Evolutionary conservation across 306 rosid genomes (phyloP).

Genomic region (Argentina anserina): DNA sequence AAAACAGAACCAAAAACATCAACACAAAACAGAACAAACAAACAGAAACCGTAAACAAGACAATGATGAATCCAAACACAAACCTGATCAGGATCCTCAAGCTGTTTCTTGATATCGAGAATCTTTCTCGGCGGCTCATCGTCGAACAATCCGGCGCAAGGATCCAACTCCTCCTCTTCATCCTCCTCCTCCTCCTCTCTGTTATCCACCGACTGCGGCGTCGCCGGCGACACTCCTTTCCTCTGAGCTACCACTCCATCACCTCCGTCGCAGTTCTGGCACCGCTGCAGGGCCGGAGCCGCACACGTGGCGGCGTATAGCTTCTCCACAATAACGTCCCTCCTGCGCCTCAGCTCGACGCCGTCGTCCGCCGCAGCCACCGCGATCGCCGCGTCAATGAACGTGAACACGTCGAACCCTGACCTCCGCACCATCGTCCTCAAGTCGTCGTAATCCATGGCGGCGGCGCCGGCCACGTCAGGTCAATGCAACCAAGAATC

Average conservation of each 20-base stretch:
- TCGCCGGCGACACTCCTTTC: constrained; percentile 46
- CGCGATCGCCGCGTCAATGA: constrained; percentile 79
- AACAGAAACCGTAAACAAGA: neutral
- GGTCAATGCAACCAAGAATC: neutral
- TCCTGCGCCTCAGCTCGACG: constrained; percentile 56
- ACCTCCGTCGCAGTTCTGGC: constrained; percentile 43
- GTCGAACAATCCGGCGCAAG: constrained; percentile 68
- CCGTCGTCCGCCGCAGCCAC: constrained; percentile 68
- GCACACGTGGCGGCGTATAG: constrained; percentile 49
- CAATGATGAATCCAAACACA: neutral
- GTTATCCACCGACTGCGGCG: constrained; percentile 53
- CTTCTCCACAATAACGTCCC: constrained; percentile 76
- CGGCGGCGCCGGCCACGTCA: neutral
- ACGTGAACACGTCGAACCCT: constrained; percentile 79
- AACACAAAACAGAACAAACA: neutral
- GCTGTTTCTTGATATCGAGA: constrained; percentile 76
- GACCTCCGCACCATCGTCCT: constrained; percentile 65
- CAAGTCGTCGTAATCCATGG: constrained; percentile 85
- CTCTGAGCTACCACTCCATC: constrained; percentile 1
- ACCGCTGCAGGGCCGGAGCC: constrained; percentile 31
- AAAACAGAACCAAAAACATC: neutral
- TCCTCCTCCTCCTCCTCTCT: constrained; percentile 36
- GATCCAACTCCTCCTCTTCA: constrained; percentile 46
- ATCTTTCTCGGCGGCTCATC: constrained; percentile 73
- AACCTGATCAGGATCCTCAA: constrained; percentile 80